These are phyloP conservation scores for Coemansia sp. DNA, from an alignment of 192 early-diverging fungal species.

Conservation along the genomic window DNA sequence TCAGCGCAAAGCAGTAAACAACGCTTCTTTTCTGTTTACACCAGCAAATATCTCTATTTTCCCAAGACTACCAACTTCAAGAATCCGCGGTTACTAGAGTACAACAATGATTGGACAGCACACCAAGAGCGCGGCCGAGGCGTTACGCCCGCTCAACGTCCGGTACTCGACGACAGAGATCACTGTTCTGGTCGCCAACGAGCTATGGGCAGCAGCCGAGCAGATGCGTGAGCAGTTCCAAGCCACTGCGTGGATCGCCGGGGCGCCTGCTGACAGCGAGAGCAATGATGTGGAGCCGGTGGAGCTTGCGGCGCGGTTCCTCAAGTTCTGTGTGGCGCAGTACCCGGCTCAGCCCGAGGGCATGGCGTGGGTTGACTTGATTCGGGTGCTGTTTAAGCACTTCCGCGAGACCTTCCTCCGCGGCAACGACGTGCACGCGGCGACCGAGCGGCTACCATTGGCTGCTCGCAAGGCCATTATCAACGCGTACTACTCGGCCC, in stretches of 20 bases:
- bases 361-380: conserved; percentile 64
- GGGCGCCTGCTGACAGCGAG: conserved; percentile 55
- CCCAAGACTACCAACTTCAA: neutral
- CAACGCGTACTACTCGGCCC: conserved; percentile 75
- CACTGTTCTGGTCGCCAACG: conserved; percentile 76
- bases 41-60: neutral
- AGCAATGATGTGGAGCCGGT: conserved; percentile 63
- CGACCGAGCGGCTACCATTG: conserved; percentile 60
- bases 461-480: conserved; percentile 62
- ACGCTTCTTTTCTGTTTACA: neutral
- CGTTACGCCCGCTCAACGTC: conserved; percentile 71
- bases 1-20: neutral
- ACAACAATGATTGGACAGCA: conserved; percentile 33
- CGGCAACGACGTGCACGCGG: conserved; percentile 82
- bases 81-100: neutral
- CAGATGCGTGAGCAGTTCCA: conserved; percentile 76
- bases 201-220: conserved; percentile 88
- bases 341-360: conserved; percentile 30
- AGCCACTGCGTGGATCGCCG: conserved; percentile 31
- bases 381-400: conserved; percentile 69
- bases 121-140: conserved; percentile 47
- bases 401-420: conserved; percentile 71
- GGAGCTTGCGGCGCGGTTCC: conserved; percentile 69
- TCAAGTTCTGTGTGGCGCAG: conserved; percentile 62
- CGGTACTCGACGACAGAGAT: conserved; percentile 78